Base-by-base conservation (phyloP, 1,139 yeast species). In the Scheffersomyces quercinus region DNA sequence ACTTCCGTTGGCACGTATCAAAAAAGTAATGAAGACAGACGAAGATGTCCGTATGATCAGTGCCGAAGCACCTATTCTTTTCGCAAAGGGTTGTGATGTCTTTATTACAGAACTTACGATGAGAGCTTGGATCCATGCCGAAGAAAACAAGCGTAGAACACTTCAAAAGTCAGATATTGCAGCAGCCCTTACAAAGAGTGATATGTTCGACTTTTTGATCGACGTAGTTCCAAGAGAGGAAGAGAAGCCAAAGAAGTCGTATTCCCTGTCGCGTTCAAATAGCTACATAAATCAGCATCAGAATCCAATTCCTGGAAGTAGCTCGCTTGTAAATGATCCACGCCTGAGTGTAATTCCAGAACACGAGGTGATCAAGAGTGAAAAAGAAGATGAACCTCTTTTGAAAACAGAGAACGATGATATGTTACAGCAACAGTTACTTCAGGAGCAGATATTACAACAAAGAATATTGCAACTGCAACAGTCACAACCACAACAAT, bases 71-170 rank as follows among this genome's bases (percentile, higher is more conserved):
- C 99, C 99, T 1, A 90, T 93, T 32, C 68, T 93, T 49, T 93
- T 93, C 70, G 98, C 99, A 39, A 93, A 93, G 65, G 98, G 98
- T 1, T 93, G 99, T 67, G 99, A 93, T 62, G 85, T 93, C 36
- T 93, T 93, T 65, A 93, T 93, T 51, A 91, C 98, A 0, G 99
- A 93, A 64, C 74, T 93, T 45, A 91, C 99, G 10, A 90, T 93
- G 97, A 76, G 99, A 47, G 98, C 99, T 3, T 93, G 99, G 99
- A 89, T 93, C 49, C 97, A 91, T 56, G 97, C 98, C 1, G 98
- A 93, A 63, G 97, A 89, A 57, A 89, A 88, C 68, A 93, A 93
- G 61, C 79, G 99, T 53, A 75, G 99, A 51, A 93, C 99, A 9
- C 70, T 93, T 48, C 99, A 93, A 66, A 85, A 91, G 57, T 85